Conservation (phyloP, 1,284 basidiomycete genomes). For the Leccinum pachyderme region DNA sequence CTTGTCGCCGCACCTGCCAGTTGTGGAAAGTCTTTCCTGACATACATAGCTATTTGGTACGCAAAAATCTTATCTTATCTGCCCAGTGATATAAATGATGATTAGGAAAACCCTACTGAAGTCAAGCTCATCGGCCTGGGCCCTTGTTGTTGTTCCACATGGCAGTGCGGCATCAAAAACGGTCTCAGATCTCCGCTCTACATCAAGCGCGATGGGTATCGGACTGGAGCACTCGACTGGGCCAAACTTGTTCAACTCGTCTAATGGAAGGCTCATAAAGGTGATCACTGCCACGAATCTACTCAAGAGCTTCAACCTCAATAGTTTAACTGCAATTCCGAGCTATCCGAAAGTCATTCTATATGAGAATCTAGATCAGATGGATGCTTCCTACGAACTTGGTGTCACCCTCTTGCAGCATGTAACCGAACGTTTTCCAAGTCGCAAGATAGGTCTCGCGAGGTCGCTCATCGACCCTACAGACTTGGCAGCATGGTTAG, state of each 20-base stretch:
- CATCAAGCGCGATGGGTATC: slow-evolving; percentile 41
- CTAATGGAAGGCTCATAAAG: slow-evolving; percentile 45
- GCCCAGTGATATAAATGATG: slow-evolving; percentile 11
- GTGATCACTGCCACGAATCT: slow-evolving; percentile 56
- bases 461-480: slow-evolving; percentile 79
- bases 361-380: slow-evolving; percentile 84
- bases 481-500: slow-evolving; percentile 84
- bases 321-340: slow-evolving; percentile 33
- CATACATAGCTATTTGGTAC: slow-evolving; percentile 72
- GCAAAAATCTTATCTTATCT: slow-evolving; percentile 15
- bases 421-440: slow-evolving; percentile 55
- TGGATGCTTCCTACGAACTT: slow-evolving; percentile 85
- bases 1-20: slow-evolving; percentile 83
- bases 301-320: slow-evolving; percentile 33
- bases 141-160: slow-evolving; percentile 56
- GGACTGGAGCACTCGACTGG: slow-evolving; percentile 42
- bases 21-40: slow-evolving; percentile 81
- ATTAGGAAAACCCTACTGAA: slow-evolving; percentile 50
- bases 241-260: slow-evolving; percentile 33
- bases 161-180: slow-evolving; percentile 48
- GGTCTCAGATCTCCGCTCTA: slow-evolving; percentile 46
- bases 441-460: slow-evolving; percentile 79
- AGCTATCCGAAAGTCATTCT: slow-evolving; percentile 65
- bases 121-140: slow-evolving; percentile 43
- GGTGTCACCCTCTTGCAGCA: slow-evolving; percentile 69